Base-by-base conservation (phyloP, 345 rosid genomes). In the Xanthoceras sorbifolium region DNA sequence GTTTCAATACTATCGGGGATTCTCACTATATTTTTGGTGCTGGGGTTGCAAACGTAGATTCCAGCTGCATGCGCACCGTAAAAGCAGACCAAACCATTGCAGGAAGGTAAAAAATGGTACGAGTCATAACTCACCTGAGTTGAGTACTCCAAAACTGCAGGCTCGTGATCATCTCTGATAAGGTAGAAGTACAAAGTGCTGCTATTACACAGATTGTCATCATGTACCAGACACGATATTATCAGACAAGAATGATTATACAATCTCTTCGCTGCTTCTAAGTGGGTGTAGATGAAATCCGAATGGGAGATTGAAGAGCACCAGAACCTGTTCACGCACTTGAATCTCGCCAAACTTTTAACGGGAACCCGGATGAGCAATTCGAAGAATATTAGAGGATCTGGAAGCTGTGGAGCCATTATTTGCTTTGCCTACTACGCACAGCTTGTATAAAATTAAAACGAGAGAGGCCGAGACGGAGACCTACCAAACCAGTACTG, bases 1-100 rank as follows among this genome's bases (percentile, higher is more conserved):
- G 36, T 34, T 4, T 29, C 9, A 32, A 52, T 12, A 54, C 55
- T 7, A 25, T 48, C 60, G 0, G 77, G 77, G 5, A 78, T 59
- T 22, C 5, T 67, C 36, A 31, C 29, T 2, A 55, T 26, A 0
- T 22, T 32, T 29, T 31, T 72, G 50, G 68, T 72, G 73, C 36
- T 32, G 7, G 76, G 77, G 46, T 78, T 78, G 38, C 81, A 78
- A 29, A 64, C 73, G 23, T 44, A 12, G 32, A 78, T 62, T n/a
- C 67, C 67, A n/a, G n/a, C n/a, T 29, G 67, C 60, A 15, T 15
- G 52, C 9, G 44, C 15, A 22, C 77, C 77, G 22, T 72, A 78
- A 31, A 78, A 78, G 61, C 81, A 78, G 20, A 78, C 26, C 62
- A 78, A 42, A 65, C 81, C 81, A 38, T 78, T 57, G 23, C 77